A percentile compares a stretch with the other conserved stretches of the same genome.
Conservation (phyloP, 2,329 filamentous ascomycete genomes). For the Myriosclerotinia curreyana region DNA sequence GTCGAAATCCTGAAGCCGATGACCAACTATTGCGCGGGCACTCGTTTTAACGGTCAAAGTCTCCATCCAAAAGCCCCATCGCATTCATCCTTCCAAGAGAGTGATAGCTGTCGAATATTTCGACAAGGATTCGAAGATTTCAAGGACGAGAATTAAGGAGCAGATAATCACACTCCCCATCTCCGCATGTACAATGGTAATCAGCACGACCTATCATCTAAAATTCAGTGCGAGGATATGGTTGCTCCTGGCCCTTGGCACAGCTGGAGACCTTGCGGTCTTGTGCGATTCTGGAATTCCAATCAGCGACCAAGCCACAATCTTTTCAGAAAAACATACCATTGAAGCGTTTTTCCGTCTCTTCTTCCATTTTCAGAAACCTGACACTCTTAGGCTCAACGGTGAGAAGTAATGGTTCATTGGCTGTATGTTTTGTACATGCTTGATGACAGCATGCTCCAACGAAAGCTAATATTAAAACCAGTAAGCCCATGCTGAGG, state of each 20-base stretch:
- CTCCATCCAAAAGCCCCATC: neutral
- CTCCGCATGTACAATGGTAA: neutral
- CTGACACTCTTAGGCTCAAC: conserved; percentile 3
- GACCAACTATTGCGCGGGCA: neutral
- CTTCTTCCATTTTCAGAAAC: neutral
- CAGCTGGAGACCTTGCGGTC: neutral
- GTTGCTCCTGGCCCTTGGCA: neutral
- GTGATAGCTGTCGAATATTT: neutral
- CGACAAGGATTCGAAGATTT: neutral
- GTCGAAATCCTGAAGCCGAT: neutral
- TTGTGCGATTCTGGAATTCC: neutral
- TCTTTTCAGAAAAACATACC: neutral
- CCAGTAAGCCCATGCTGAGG: conserved; percentile 15
- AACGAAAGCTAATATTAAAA: conserved; percentile 12
- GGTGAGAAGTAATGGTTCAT: conserved; percentile 14
- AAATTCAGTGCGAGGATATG: neutral
- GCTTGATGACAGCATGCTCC: conserved; percentile 4
- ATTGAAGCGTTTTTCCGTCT: conserved; percentile 1
- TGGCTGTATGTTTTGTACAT: neutral
- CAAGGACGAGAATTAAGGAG: neutral
- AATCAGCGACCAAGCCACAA: neutral
- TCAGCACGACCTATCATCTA: neutral
- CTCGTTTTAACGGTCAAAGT: neutral
- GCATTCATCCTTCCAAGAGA: neutral
- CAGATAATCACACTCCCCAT: neutral